Evolutionary conservation across 306 rosid genomes (phyloP), one percentile per base, ranked within the genome.

Genomic region (Hippophae gyantsensis): DNA sequence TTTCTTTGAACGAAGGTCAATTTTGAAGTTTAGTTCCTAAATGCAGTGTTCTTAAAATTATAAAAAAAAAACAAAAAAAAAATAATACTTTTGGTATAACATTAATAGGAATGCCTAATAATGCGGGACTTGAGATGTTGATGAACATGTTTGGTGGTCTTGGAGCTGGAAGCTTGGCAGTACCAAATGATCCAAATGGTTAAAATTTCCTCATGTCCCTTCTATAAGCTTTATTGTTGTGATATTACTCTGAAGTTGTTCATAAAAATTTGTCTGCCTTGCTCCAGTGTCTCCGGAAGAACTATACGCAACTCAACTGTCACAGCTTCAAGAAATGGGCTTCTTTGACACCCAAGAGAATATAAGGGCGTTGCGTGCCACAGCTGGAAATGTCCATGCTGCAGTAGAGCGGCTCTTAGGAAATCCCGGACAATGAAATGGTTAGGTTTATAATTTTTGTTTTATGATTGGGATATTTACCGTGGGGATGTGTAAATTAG

Each of bases 261-360:
- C 54, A 57, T 10, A 64, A 58, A 51, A 45, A 62, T 62, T 41
- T 2, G 4, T 3, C 50, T 14, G 38, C 58, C 55, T n/a, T 66
- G 58, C 64, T 26, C 43, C 84, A 89, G 95, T 79, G 69, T 94
- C 94, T 3, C 96, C 90, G 0, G 96, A 85, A 77, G 90, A 85
- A 75, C 71, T 85, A 59, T 89, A 89, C 70, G 94, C 94, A 8
- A 71, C 90, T 14, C 96, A 89, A 64, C 84, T 89, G 57, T 61
- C 89, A 5, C 96, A 89, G 76, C 96, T 89, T 74, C 96, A 83
- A 75, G 96, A 89, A 72, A 89, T 89, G 96, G 96, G 96, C 32
- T 89, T 89, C 80, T 83, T 89, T 48, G 94, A 89, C 65, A 79
- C 83, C 1, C 96, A 89, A 76, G 96, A 89, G 77, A 89, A 89